Conservation (phyloP, 2,329 filamentous ascomycete genomes). For the Shiraia bambusicola region DNA sequence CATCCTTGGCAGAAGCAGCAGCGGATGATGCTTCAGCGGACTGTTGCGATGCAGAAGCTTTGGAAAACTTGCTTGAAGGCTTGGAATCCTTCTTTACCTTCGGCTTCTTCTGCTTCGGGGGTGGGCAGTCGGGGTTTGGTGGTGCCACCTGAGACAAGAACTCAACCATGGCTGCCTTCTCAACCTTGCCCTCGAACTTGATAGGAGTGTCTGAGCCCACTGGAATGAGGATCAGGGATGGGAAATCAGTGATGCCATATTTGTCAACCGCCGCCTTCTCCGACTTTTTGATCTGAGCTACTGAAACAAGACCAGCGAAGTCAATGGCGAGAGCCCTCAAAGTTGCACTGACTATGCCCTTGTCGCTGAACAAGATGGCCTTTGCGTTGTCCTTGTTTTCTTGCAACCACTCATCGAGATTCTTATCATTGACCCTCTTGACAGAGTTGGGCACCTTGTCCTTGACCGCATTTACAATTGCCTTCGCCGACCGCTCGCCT, state of each 20-base stretch:
- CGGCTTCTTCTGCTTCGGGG: constrained; percentile 50
- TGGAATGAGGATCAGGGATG: constrained; percentile 77
- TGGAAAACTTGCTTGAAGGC: constrained; percentile 52
- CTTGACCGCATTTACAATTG: constrained; percentile 80
- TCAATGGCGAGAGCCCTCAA: constrained; percentile 86
- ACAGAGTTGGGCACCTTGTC: constrained; percentile 93
- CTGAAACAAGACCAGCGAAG: constrained; percentile 74
- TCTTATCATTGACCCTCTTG: constrained; percentile 75
- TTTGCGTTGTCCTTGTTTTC: constrained; percentile 71
- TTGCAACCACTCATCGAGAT: constrained; percentile 71
- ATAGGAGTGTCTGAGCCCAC: constrained; percentile 68
- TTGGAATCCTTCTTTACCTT: constrained; percentile 47
- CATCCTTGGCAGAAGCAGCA: constrained; percentile 52
- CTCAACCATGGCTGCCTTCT: constrained; percentile 76
- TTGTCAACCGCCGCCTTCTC: constrained; percentile 69
- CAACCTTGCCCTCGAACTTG: constrained; percentile 78
- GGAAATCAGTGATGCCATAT: constrained; percentile 77
- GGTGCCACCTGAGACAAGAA: constrained; percentile 79
- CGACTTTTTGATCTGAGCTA: constrained; percentile 83
- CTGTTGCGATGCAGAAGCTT: constrained; percentile 55
- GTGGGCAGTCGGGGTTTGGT: constrained; percentile 76
- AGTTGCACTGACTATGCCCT: constrained; percentile 81
- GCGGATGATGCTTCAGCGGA: constrained; percentile 52
- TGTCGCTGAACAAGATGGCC: constrained; percentile 90
- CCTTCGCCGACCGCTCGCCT: constrained; percentile 78